Evolutionary conservation across 2,329 filamentous ascomycete species (phyloP), one percentile per base, ranked within the genome.

Genomic region (Stachybotrys elegans): DNA sequence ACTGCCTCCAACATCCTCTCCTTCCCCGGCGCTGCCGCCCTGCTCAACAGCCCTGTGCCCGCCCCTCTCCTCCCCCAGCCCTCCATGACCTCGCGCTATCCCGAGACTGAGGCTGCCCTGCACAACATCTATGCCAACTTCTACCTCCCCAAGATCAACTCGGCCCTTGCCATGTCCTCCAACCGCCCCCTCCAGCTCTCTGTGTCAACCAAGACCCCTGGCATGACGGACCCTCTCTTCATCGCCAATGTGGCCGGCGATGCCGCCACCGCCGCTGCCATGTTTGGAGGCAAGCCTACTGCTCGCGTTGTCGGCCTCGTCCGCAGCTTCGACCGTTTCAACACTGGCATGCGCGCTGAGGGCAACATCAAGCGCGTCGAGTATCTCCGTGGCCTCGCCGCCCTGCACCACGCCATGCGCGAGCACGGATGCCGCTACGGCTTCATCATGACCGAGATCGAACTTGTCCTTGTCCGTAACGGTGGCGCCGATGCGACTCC

Each of bases 361-460:
- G 83, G 83, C 36, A 88, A 91, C 51, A 79, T 89, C 64, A 86
- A 90, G 67, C 85, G 87, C 46, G 88, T 95, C 46, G 83, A 92
- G 66, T 96, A 96, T 70, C 83, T 96, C 17, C 84, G 86, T 41
- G 88, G 88, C 2, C 80, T 97, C 5, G 78, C 90, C 0, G 88
- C 94, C 56, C 73, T 96, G 36, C 92, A 97, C 67, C 81, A 88
- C 60, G 83, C 84, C 59, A 95, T 96, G 89, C 89, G 92, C 63
- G 89, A 95, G 68, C 88, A 95, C 68, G 83, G 84, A 53, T 94
- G 88, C 61, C 84, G 92, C 47, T 97, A 96, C 65, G 92, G 92
- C 43, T 97, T 95, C 73, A 92, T 97, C 65, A 82, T 96, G 59
- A 96, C 89, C 1, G 92, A 96, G 68, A 95, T 95, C 56, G 92